A percentile compares a stretch with the other conserved stretches of the same genome.
These are phyloP conservation scores for Linaria vulgaris DNA, from an alignment of 257 asterid genomes.

Conservation along the genomic window DNA sequence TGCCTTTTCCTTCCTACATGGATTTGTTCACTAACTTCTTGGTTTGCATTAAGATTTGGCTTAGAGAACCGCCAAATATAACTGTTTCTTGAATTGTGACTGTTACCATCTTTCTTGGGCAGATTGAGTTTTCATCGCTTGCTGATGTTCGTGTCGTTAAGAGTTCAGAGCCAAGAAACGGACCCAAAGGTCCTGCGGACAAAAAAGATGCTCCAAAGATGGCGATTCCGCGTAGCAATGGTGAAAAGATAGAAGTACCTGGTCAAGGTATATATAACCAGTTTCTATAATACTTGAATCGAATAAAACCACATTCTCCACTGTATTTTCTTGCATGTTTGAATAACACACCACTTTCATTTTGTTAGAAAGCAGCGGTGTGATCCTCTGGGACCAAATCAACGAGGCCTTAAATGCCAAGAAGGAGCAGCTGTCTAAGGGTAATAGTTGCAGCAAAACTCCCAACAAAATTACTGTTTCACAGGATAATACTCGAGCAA, in stretches of 20 bases:
- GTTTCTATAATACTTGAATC: conserved; percentile 9
- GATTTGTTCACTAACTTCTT: too few relatives aligned
- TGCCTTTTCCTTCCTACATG: background rate
- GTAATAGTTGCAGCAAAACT: conserved; percentile 40
- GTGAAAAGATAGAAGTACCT: conserved; percentile 29
- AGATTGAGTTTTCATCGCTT: conserved; percentile 71
- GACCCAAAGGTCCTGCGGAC: conserved; percentile 29
- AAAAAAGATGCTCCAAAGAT: conserved; percentile 31
- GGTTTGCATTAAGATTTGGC: background rate
- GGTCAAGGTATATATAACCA: conserved; percentile 41
- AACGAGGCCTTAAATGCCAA: conserved; percentile 55
- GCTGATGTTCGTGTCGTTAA: conserved; percentile 62
- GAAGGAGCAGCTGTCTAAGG: conserved; percentile 54
- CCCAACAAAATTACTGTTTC: conserved; percentile 35
- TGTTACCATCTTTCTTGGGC: conserved; percentile 29
- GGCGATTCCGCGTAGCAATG: conserved; percentile 34
- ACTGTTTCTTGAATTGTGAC: conserved; percentile 3
- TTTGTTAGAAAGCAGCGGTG: conserved; percentile 46
- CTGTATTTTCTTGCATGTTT: background rate
- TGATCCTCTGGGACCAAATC: conserved; percentile 66
- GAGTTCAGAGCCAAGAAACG: conserved; percentile 37
- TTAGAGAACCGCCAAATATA: too few relatives aligned
- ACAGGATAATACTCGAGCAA: conserved; percentile 33
- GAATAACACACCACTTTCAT: background rate
- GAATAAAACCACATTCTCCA: background rate